A percentile compares a stretch with the other conserved stretches of the same genome.
Evolutionary conservation across 108 stramenopile species (phyloP).

Genomic region (Stephanodiscus minutulus): DNA sequence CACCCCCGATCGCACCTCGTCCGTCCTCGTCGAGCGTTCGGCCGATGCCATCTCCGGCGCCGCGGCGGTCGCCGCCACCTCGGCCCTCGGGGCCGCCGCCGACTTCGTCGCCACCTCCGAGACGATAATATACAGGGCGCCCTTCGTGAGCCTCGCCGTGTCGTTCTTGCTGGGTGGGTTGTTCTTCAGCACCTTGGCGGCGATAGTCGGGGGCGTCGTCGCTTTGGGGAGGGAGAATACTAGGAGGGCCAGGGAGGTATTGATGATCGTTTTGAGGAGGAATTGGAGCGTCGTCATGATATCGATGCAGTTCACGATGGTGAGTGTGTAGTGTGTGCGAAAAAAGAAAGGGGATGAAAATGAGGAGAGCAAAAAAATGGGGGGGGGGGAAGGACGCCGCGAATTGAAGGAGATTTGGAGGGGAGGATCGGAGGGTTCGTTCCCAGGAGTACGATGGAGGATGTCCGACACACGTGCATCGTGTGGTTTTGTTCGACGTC

Average conservation of each 20-base stretch:
- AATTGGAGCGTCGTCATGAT: conserved; percentile 54
- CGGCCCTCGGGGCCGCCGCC: conserved; percentile 11
- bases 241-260: conserved; percentile 36
- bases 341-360: too few species aligned
- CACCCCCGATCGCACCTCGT: neutral
- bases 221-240: conserved; percentile 62
- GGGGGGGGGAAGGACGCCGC: too few species aligned
- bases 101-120: conserved; percentile 17
- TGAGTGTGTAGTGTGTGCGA: conserved; percentile 27
- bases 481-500: too few species aligned
- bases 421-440: too few species aligned
- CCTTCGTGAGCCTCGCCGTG: conserved; percentile 37
- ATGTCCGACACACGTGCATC: too few species aligned
- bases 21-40: neutral
- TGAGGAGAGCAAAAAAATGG: too few species aligned
- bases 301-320: conserved; percentile 36
- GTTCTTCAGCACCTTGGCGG: conserved; percentile 62
- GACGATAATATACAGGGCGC: conserved; percentile 43
- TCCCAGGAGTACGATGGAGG: too few species aligned
- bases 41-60: neutral
- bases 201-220: conserved; percentile 44
- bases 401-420: too few species aligned
- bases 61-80: neutral
- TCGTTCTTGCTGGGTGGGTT: conserved; percentile 57
- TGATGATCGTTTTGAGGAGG: conserved; percentile 28